Base-by-base conservation (phyloP, 176 grass and related monocot genomes). In the Miscanthus lutarioriparius region DNA sequence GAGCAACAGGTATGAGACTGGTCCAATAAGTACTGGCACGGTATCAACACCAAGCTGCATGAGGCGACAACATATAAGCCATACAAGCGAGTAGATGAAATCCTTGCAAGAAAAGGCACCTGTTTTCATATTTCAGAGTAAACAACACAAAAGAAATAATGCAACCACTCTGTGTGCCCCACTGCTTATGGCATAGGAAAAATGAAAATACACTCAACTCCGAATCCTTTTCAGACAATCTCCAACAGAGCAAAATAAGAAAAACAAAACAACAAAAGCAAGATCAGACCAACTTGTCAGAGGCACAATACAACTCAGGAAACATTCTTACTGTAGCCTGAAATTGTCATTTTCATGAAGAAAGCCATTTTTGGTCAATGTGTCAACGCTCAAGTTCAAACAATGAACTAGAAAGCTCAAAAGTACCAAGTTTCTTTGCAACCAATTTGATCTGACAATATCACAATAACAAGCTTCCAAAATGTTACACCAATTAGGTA, bases 1-100 rank as follows among this genome's bases (percentile, higher is more conserved):
- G 79, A 95, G 92, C 82, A 97, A 89, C 84, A 97, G 78, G 89
- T 97, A 97, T 83, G 92, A 94, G 36, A 97, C 95, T 79, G 95
- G 95, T 82, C 95, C 95, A 27, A 95, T 32, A 88, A 97, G 90
- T 22, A 95, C 89, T 10, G 92, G 95, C 39, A 97, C 67, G 0
- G 95, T 97, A 40, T 97, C 92, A 83, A 97, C 28, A 5, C 92
- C 95, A 39, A 97, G 87, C 95, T 97, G 90, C 78, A 88, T 7
- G 26, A 86, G 13, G 28, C 58, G 64, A 64, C 35, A 67, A 20
- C 14, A 76, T 2, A 62, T 39, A 68, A 87, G 76, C 2, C 40
- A 84, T 62, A 35, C 2, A 82, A 32, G 38, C 25, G 62, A 81
- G 9, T 26, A 81, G 4, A 22, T 2, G 59, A 7, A 7, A 67